Evolutionary conservation across 2,329 filamentous ascomycete species (phyloP), one percentile per base, ranked within the genome.

Genomic region (Plectosphaerella plurivora): DNA sequence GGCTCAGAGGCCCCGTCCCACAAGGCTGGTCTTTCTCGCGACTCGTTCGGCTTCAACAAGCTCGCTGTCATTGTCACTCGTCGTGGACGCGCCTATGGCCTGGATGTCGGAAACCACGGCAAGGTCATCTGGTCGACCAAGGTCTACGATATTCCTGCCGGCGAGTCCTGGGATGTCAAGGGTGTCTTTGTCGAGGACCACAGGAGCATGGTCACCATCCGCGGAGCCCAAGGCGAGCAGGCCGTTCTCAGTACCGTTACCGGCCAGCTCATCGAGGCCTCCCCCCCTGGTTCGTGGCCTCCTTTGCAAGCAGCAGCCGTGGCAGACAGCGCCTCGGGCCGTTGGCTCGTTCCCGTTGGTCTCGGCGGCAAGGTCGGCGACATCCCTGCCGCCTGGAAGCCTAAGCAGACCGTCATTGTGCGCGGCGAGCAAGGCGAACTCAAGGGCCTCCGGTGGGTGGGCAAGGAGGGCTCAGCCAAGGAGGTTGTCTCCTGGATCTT

Each of bases 41-140:
- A 94, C 61, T 83, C 78, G 39, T 97, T 97, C 67, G 93, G 93
- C 5, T 93, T 97, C 70, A 87, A 89, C 67, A 96, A 96, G 70
- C 74, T 93, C 33, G 81, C 92, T 6, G 76, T 97, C 53, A 75
- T 96, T 49, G 91, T 87, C 6, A 96, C 92, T 2, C 79, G 83
- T 51, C 86, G 84, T 52, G 92, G 92, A 14, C 86, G 88, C 58
- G 72, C 97, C 16, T 88, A 92, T 59, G 90, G 87, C 3, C 74
- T 99, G 18, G 86, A 96, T 67, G 83, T 86, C 35, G 89, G 86
- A 22, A 86, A 85, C 54, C 78, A 87, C 12, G 91, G 91, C 4
- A 78, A 78, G 36, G 74, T 96, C 10, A 70, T 89, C 16, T 97
- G 94, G 94, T 87, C 82, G 45, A 76, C 81, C 46, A 79, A 87